Conservation (phyloP, 2,329 filamentous ascomycete genomes). For the Pseudogymnoascus sp. region DNA sequence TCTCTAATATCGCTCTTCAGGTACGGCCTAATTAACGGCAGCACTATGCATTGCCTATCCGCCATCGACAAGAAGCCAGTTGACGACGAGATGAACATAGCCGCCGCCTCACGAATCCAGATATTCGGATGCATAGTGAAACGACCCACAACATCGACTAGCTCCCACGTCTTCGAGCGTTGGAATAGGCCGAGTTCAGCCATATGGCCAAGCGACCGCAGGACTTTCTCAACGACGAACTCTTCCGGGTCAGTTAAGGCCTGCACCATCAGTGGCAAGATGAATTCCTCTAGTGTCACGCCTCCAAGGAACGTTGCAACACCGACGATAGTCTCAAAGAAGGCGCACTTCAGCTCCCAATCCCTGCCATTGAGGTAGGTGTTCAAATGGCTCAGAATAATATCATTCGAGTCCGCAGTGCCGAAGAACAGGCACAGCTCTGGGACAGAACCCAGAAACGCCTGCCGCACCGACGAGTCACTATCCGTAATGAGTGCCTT, state of each 20-base stretch:
- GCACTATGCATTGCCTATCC: slow-evolving; percentile 74
- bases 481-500: slow-evolving; percentile 83
- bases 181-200: slow-evolving; percentile 83
- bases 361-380: slow-evolving; percentile 95
- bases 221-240: slow-evolving; percentile 82
- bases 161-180: slow-evolving; percentile 74
- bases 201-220: slow-evolving; percentile 82
- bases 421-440: slow-evolving; percentile 94
- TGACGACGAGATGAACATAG: slow-evolving; percentile 72
- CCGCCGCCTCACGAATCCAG: slow-evolving; percentile 88
- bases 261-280: slow-evolving; percentile 90
- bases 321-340: slow-evolving; percentile 91
- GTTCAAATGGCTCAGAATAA: slow-evolving; percentile 92
- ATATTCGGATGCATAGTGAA: slow-evolving; percentile 91
- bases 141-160: slow-evolving; percentile 72
- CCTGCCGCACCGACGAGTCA: slow-evolving; percentile 77
- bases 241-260: slow-evolving; percentile 89
- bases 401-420: slow-evolving; percentile 83
- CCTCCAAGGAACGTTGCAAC: slow-evolving; percentile 87
- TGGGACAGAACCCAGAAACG: slow-evolving; percentile 85
- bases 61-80: slow-evolving; percentile 69
- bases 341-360: slow-evolving; percentile 93
- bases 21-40: slow-evolving; percentile 74
- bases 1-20: slow-evolving; percentile 64
- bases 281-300: slow-evolving; percentile 86